Base-by-base conservation (phyloP, 352 stramenopile genomes). In the Aphanomyces cochlioides region DNA sequence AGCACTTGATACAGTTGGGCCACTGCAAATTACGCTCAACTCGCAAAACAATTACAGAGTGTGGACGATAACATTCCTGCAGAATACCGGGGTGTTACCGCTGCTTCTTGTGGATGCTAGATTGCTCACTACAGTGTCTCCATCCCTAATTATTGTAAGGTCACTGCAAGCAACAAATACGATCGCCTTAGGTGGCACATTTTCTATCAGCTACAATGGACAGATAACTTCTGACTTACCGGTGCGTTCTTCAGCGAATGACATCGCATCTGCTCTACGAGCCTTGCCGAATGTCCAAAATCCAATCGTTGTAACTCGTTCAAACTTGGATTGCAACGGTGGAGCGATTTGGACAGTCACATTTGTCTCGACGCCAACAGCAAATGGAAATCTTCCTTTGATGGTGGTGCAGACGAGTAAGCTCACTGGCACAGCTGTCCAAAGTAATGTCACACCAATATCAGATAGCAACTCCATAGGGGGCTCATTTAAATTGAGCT, bases 271-370 rank as follows among this genome's bases (percentile, higher is more conserved):
- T 17, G 47, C 47, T 12, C 10, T 70, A 15, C 64, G 47, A 36
- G 40, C 48, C 17, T 43, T 70, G 7, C 47, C 64, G 12, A 70
- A 21, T 34, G 47, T 70, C 3, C 64, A 70, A 70, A 70, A 70
- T 50, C 47, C 38, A 6, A 15, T 70, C n/a, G 43, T 63, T 8
- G 64, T 70, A n/a, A 40, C 64, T 7, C 7, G 10, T 19, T 37
- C 53, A 7, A 37, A 56, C 13, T 45, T 54, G 8, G 64, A 70
- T 36, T 70, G 53, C 47, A 70, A 70, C 40, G 37, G 64, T 34
- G 64, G 43, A 5, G 53, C 43, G 4, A 56, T 19, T 7, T 70
- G 64, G 64, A 54, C 40, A 19, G 47, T 70, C 6, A 70, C 64
- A 15, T 70, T 70, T 61, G 45, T 64, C 4, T 54, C 64, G 40